A percentile compares a stretch with the other conserved stretches of the same genome.
Conservation (phyloP, 345 rosid genomes). For the Populus tremula region DNA sequence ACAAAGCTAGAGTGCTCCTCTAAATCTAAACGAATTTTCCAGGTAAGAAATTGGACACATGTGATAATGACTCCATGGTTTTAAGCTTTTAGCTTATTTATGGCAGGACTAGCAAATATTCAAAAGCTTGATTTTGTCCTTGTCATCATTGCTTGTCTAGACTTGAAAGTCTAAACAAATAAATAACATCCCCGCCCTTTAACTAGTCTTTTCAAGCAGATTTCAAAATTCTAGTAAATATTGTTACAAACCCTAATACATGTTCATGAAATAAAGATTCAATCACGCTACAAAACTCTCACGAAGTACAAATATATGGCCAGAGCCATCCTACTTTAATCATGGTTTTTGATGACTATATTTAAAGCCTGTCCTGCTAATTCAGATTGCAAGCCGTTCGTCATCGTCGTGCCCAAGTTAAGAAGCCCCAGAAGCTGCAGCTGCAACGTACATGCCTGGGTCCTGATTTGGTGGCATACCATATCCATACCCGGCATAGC, state of each 20-base stretch:
- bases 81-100: neutral
- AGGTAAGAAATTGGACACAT: neutral
- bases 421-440: conserved; percentile 71
- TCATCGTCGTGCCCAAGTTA: conserved; percentile 21
- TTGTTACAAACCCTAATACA: conserved; percentile 28
- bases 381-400: conserved; percentile 21
- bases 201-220: conserved; percentile 20
- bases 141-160: conserved; percentile 5
- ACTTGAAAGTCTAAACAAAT: conserved; percentile 3
- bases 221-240: conserved; percentile 12
- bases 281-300: conserved; percentile 47
- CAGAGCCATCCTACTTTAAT: conserved; percentile 24
- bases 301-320: conserved; percentile 23
- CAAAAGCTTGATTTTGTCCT: conserved; percentile 1
- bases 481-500: conserved; percentile 60
- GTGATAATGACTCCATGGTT: neutral
- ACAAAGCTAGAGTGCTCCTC: neutral
- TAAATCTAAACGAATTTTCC: neutral
- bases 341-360: conserved; percentile 10
- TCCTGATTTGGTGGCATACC: conserved; percentile 45
- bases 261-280: conserved; percentile 19
- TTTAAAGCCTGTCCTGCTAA: conserved; percentile 7
- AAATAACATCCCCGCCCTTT: conserved; percentile 13
- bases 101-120: neutral
- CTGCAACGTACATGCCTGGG: conserved; percentile 48